A percentile compares a stretch with the other conserved stretches of the same genome.
These are phyloP conservation scores for Lasiosphaeria ovina DNA, from an alignment of 495 filamentous ascomycete genomes.

Conservation along the genomic window DNA sequence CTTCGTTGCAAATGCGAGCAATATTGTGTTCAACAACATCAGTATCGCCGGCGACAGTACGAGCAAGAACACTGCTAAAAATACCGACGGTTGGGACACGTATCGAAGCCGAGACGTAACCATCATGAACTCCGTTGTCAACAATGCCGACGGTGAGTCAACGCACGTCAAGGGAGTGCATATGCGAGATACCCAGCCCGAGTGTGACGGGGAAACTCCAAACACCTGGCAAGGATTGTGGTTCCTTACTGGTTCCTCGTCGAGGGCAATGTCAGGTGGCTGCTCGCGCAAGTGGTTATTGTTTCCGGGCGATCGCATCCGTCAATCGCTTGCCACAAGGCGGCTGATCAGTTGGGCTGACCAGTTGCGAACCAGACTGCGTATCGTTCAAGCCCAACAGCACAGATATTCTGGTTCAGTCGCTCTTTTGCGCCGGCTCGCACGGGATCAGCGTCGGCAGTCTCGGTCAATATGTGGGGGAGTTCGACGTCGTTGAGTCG, in stretches of 20 bases:
- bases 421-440: constrained; percentile 67
- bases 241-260: neutral
- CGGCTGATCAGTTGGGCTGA: neutral
- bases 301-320: constrained; percentile 1
- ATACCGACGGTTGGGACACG: constrained; percentile 72
- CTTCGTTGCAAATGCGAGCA: constrained; percentile 63
- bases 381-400: constrained; percentile 79
- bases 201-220: too few relatives aligned
- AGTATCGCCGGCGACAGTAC: constrained; percentile 47
- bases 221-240: too few relatives aligned
- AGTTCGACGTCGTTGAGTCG: constrained; percentile 65
- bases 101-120: constrained; percentile 61
- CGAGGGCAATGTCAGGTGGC: neutral
- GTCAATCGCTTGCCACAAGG: neutral
- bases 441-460: constrained; percentile 72
- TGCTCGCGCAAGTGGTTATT: neutral
- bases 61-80: constrained; percentile 50
- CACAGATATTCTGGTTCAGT: constrained; percentile 71
- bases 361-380: constrained; percentile 43
- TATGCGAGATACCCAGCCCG: neutral
- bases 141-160: constrained; percentile 59
- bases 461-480: constrained; percentile 62
- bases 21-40: constrained; percentile 66
- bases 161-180: neutral
- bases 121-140: constrained; percentile 66